Evolutionary conservation across 2,329 filamentous ascomycete species (phyloP).

Genomic region (Aureobasidium lini): DNA sequence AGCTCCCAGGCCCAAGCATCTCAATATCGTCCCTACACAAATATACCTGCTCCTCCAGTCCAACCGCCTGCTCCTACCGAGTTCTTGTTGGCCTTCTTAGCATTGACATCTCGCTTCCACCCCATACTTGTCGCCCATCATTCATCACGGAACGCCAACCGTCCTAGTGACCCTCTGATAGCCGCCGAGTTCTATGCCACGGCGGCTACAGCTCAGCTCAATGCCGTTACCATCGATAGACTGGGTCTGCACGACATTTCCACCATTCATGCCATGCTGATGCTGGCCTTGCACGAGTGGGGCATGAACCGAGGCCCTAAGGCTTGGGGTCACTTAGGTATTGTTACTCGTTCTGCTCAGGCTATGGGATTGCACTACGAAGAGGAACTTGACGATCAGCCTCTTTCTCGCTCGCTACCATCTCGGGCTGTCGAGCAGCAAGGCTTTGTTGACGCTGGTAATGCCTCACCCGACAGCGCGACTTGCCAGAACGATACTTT

Average conservation of each 20-base stretch:
- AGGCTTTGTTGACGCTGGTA: background rate
- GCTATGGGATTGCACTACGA: slow-evolving; percentile 54
- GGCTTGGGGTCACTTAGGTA: slow-evolving; percentile 61
- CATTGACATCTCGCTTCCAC: slow-evolving; percentile 63
- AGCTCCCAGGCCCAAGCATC: slow-evolving; percentile 18
- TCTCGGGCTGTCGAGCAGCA: slow-evolving; percentile 21
- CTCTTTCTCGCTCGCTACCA: slow-evolving; percentile 29
- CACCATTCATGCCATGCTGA: slow-evolving; percentile 59
- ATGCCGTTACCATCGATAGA: slow-evolving; percentile 42
- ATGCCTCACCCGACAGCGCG: background rate
- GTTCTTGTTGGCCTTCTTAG: slow-evolving; percentile 59
- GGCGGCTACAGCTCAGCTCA: slow-evolving; percentile 46
- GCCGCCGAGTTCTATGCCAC: slow-evolving; percentile 60
- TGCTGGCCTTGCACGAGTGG: slow-evolving; percentile 68
- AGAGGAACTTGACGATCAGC: slow-evolving; percentile 35
- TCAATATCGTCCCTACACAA: slow-evolving; percentile 13
- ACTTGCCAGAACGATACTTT: slow-evolving; percentile 34
- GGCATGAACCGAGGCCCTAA: slow-evolving; percentile 54
- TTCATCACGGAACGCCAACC: slow-evolving; percentile 42
- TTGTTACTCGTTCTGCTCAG: slow-evolving; percentile 52
- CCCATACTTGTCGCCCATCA: slow-evolving; percentile 48
- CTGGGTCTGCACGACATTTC: slow-evolving; percentile 50
- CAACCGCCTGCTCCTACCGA: slow-evolving; percentile 47
- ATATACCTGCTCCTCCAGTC: slow-evolving; percentile 21
- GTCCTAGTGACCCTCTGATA: slow-evolving; percentile 44